Percentiles rank a stretch among this genome's conserved stretches.
Conservation (phyloP, 495 filamentous ascomycete genomes). For the Rusavskia elegans region DNA sequence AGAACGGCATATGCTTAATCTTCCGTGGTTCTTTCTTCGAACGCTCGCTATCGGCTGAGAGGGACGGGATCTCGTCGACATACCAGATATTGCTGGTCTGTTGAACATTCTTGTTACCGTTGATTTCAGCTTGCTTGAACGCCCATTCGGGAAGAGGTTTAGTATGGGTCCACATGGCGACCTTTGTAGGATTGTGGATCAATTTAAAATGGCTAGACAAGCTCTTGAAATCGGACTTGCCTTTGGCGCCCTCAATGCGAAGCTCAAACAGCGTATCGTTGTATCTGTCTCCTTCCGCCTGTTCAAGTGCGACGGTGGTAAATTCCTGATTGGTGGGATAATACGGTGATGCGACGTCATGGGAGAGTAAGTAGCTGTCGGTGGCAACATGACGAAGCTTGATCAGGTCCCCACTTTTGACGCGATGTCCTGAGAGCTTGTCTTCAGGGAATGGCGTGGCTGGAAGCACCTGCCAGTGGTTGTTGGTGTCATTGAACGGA, state of each 20-base stretch:
- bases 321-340: conserved; percentile 98
- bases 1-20: conserved; percentile 70
- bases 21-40: conserved; percentile 54
- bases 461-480: conserved; percentile 90
- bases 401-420: conserved; percentile 76
- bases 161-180: conserved; percentile 97
- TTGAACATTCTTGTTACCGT: conserved; percentile 91
- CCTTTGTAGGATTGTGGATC: conserved; percentile 79
- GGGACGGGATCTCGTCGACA: conserved; percentile 74
- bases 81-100: conserved; percentile 90
- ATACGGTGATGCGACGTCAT: conserved; percentile 95
- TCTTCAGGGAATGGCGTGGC: conserved; percentile 32
- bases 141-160: conserved; percentile 91
- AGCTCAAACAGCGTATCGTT: conserved; percentile 93
- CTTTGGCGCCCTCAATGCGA: conserved; percentile 73
- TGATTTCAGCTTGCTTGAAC: conserved; percentile 95
- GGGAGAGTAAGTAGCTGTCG: conserved; percentile 75
- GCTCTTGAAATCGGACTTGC: conserved; percentile 70
- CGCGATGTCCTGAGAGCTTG: conserved; percentile 32
- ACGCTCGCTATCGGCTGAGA: conserved; percentile 52
- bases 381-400: conserved; percentile 80
- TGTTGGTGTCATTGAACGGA: conserved; percentile 96
- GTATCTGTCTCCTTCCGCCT: conserved; percentile 59
- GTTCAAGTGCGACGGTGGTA: conserved; percentile 59
- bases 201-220: conserved; percentile 88